Evolutionary conservation across 2,329 filamentous ascomycete genomes (phyloP), one percentile per base, ranked within the genome.

Genomic region (Akanthomyces uredinophilus): DNA sequence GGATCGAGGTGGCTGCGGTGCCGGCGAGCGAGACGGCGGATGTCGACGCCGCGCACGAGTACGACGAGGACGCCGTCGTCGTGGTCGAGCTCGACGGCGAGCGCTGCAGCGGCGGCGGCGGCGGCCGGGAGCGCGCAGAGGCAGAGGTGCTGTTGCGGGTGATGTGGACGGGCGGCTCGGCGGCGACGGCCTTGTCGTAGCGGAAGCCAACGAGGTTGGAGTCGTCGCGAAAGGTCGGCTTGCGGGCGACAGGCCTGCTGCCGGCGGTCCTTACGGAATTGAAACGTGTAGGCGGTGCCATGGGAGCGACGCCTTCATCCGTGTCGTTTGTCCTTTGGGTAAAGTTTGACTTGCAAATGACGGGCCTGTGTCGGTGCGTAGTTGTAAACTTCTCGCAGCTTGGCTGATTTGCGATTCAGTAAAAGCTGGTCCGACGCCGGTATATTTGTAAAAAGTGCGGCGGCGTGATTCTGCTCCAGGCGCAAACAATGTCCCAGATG

Each of bases 151-250:
- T 20, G 39, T 41, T 20, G 55, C 16, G 78, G 54, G 79, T 72
- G 63, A 84, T 72, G 51, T 81, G 80, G 65, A 86, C 83, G 41
- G 85, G 85, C 63, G 82, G 82, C 71, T 83, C 80, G 53, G 82
- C 82, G 67, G 82, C 79, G 56, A 80, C 74, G 41, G 83, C 84
- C 72, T 87, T 80, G 69, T 88, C 85, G 74, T 88, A 87, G 63
- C 83, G 81, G 61, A 87, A 69, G 53, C 79, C 80, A 63, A 87
- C 77, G 67, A 87, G 71, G 66, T 72, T 74, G 47, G 76, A 73
- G 66, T 83, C 82, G 68, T 81, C 79, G 64, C 78, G 75, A 68
- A 83, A 73, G 39, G 70, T 70, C 20, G 68, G 64, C 63, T 67
- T 70, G 49, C 67, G 67, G 64, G 73, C 69, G 62, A 72, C 66